Conservation (phyloP, 2,329 filamentous ascomycete species). For the Acarospora socialis region DNA sequence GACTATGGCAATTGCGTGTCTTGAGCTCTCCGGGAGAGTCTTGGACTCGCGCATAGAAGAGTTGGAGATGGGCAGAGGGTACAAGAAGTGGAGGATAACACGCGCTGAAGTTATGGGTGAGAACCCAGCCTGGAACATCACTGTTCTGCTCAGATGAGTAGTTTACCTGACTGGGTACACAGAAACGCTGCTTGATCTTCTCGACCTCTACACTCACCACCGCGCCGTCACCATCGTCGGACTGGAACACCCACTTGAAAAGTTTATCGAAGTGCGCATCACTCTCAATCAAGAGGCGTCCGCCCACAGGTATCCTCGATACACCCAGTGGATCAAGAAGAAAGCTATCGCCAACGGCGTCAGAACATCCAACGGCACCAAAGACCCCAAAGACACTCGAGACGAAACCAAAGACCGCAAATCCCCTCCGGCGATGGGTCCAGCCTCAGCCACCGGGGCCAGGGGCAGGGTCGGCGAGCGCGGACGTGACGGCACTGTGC, state of each 20-base stretch:
- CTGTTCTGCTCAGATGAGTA: constrained; percentile 13
- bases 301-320: constrained; percentile 44
- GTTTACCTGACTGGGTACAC: constrained; percentile 34
- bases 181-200: constrained; percentile 78
- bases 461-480: constrained; percentile 29
- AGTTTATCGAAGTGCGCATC: constrained; percentile 77
- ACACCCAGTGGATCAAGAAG: constrained; percentile 31
- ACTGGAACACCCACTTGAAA: constrained; percentile 54
- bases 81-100: constrained; percentile 33
- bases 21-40: constrained; percentile 67
- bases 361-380: constrained; percentile 20
- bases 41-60: constrained; percentile 40
- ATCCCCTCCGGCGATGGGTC: constrained; percentile 28
- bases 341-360: constrained; percentile 13
- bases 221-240: constrained; percentile 61
- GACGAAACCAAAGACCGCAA: constrained; percentile 10
- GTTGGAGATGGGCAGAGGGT: constrained; percentile 35
- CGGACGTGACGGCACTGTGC: constrained; percentile 54
- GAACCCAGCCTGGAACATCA: constrained; percentile 7
- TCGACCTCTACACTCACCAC: constrained; percentile 86
- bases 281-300: constrained; percentile 70
- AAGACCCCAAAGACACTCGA: constrained; percentile 16
- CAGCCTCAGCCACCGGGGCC: constrained; percentile 30
- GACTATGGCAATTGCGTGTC: constrained; percentile 68
- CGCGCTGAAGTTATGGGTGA: constrained; percentile 34